These are phyloP conservation scores for Phyllosticta capitalensis DNA, from an alignment of 2,329 filamentous ascomycete species.

Conservation along the genomic window DNA sequence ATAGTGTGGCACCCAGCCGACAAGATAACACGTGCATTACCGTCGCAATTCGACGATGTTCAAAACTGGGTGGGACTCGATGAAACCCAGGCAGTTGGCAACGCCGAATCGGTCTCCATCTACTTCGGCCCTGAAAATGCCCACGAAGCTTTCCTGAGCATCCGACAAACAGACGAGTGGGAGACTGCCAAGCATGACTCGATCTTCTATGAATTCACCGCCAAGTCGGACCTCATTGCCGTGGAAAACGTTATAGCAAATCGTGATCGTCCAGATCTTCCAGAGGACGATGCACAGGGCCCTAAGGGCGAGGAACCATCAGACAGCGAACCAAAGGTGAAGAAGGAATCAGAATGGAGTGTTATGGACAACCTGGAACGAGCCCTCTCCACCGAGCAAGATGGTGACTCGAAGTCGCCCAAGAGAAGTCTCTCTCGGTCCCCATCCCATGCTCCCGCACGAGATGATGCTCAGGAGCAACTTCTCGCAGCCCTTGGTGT, in stretches of 20 bases:
- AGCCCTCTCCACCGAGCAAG: constrained; percentile 21
- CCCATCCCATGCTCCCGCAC: not conserved
- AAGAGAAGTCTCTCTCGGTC: constrained; percentile 7
- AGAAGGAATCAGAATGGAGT: constrained; percentile 26
- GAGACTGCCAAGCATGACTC: constrained; percentile 40
- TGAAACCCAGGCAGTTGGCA: constrained; percentile 29
- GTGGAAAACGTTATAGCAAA: constrained; percentile 34
- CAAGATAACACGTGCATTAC: constrained; percentile 33
- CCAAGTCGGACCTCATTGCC: constrained; percentile 31
- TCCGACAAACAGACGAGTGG: constrained; percentile 43
- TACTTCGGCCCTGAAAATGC: constrained; percentile 37
- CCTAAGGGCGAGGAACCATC: constrained; percentile 21
- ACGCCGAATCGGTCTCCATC: constrained; percentile 40
- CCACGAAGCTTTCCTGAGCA: constrained; percentile 36
- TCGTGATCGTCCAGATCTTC: constrained; percentile 29
- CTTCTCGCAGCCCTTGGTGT: constrained; percentile 28
- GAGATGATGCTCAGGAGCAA: constrained; percentile 25
- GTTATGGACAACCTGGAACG: constrained; percentile 32
- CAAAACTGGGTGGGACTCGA: constrained; percentile 23
- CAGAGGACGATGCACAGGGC: constrained; percentile 16
- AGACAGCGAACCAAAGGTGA: constrained; percentile 12
- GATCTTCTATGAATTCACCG: constrained; percentile 38
- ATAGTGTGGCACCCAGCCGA: constrained; percentile 37
- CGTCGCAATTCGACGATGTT: constrained; percentile 33
- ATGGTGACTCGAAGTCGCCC: not conserved